Conservation (phyloP, 78 protist genomes). For the Dictyostelium firmibasis region DNA sequence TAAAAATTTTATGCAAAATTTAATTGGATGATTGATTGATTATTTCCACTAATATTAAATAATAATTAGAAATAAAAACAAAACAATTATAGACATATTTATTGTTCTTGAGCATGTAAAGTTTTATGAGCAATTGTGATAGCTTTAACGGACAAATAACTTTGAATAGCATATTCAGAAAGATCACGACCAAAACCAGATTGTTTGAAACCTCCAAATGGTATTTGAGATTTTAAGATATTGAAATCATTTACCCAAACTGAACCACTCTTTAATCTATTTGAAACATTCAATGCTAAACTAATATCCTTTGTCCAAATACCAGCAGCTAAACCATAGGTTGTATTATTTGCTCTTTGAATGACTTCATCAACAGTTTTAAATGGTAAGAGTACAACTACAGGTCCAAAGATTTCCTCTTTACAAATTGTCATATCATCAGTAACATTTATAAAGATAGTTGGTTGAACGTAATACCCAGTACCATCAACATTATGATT, state of each 20-base stretch:
- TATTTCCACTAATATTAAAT: too few relatives aligned
- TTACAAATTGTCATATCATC: slow-evolving; percentile 77
- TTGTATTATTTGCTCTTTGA: slow-evolving; percentile 78
- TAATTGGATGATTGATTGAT: too few relatives aligned
- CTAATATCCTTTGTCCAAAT: slow-evolving; percentile 77
- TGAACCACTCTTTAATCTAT: slow-evolving; percentile 39
- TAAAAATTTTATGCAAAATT: too few relatives aligned
- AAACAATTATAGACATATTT: background rate
- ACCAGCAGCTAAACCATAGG: slow-evolving; percentile 88
- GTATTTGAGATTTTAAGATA: background rate
- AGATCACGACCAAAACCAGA: slow-evolving; percentile 51
- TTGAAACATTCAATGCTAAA: slow-evolving; percentile 15
- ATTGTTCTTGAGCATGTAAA: background rate
- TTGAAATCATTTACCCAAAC: slow-evolving; percentile 50
- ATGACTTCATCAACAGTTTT: slow-evolving; percentile 83
- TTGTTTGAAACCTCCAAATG: slow-evolving; percentile 76
- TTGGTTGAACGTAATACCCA: slow-evolving; percentile 88
- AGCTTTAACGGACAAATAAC: slow-evolving; percentile 19
- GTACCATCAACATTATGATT: background rate
- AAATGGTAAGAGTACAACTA: slow-evolving; percentile 63
- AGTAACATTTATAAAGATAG: slow-evolving; percentile 74
- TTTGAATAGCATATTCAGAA: slow-evolving; percentile 29
- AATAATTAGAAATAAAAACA: too few relatives aligned
- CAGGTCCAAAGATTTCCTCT: slow-evolving; percentile 94
- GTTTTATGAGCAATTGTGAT: slow-evolving; percentile 20